Evolutionary conservation across 345 rosid genomes (phyloP).

Genomic region (Gossypium ekmanianum): DNA sequence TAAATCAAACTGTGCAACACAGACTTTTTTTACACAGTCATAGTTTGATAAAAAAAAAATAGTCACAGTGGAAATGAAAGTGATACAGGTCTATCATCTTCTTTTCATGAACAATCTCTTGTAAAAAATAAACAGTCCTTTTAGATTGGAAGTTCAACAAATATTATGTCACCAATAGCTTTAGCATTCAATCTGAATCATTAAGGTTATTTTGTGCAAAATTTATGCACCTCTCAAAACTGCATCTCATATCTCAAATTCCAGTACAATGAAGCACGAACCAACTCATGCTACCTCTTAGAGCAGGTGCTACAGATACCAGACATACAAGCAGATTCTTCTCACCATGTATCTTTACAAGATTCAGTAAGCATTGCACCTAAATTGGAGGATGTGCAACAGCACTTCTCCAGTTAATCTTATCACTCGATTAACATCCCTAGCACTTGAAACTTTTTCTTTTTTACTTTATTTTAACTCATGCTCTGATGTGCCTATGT

Average conservation of each 20-base stretch:
- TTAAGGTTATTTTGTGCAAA: background rate
- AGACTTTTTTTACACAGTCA: background rate
- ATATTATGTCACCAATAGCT: background rate
- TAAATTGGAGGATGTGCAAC: no score
- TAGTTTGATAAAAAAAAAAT: background rate
- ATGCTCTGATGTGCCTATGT: background rate
- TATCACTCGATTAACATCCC: background rate
- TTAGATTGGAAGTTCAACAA: background rate
- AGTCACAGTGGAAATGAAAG: background rate
- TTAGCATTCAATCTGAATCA: background rate
- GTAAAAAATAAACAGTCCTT: background rate
- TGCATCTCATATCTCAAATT: background rate
- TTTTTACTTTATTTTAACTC: background rate
- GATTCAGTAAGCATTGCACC: no score
- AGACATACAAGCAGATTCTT: background rate
- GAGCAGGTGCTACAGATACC: slow-evolving; percentile 4
- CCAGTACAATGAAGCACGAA: background rate
- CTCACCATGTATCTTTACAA: no score
- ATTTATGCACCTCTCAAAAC: background rate
- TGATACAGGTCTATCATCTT: background rate
- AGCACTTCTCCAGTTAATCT: background rate
- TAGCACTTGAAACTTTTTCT: background rate
- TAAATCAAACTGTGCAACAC: background rate
- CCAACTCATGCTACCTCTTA: slow-evolving; percentile 8
- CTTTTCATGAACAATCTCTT: background rate